Base-by-base conservation (phyloP, 176 grass and related monocot genomes). In the Eragrostis curvula region DNA sequence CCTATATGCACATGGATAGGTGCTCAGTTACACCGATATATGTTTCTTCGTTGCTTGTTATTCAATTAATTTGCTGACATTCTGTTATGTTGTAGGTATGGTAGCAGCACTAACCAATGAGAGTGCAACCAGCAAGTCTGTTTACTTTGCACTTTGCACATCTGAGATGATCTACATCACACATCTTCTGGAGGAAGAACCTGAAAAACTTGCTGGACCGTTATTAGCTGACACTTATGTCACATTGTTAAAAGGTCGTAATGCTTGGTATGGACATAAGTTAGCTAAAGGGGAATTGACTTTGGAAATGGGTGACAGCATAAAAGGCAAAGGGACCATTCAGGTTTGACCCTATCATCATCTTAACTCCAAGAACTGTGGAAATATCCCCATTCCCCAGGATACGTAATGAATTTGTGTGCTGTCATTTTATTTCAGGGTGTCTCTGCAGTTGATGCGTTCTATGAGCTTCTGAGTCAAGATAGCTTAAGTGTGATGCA, bases 101-200 rank as follows among this genome's bases (percentile, higher is more conserved):
- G 87, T 99, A 49, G 96, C 93, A 1, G 93, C 96, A 60, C 71
- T 99, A 79, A 99, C 96, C 50, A 99, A 96, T 69, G 96, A 99
- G 73, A 99, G 96, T 76, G 96, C 96, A 42, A 99, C 96, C 10
- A 99, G 96, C 91, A 99, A 99, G 68, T 85, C 96, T 1, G 96
- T 99, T 68, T 99, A 99, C 76, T 99, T 99, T 79, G 91, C 96
- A 47, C 96, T 95, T 61, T 99, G 96, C 73, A 99, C 96, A 56
- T 99, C 96, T 58, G 96, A 99, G 89, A 96, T 99, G 96, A 99
- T 99, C 87, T 99, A 95, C 73, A 96, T 99, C 89, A 99, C 96
- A 70, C 96, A 99, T 69, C 85, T 99, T 61, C 73, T 99, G 77
- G 87, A 94, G 60, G 89, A 99, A 86, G 93, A 94, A 56, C 96